phyloP scores from a whole-genome alignment of 1,284 basidiomycete species.

The Neolentinus lepideus region DNA sequence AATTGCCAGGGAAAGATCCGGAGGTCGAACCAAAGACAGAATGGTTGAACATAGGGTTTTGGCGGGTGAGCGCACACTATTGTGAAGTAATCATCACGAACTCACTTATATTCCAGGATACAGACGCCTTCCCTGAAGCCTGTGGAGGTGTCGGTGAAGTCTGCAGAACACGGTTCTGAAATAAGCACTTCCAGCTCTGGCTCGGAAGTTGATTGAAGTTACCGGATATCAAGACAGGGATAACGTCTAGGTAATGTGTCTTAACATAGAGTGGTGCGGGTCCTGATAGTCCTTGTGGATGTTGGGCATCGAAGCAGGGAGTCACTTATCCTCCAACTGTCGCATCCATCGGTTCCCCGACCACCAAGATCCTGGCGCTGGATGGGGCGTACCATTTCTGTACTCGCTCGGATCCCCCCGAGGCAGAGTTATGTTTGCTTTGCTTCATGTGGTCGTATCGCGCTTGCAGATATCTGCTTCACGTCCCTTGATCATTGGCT shows the following conservation, averaged over 20 bases:
- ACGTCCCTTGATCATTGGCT: constrained; percentile 9
- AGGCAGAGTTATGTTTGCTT: constrained; percentile 39
- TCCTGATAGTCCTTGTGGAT: constrained; percentile 19
- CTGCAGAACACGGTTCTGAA: not conserved
- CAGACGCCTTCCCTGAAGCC: constrained; percentile 47
- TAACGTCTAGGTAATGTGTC: constrained; percentile 40
- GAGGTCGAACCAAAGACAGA: constrained; percentile 40
- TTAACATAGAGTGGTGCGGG: not conserved
- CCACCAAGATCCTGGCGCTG: constrained; percentile 47
- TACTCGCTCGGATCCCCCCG: constrained; percentile 42
- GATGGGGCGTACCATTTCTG: constrained; percentile 72
- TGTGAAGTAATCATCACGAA: not conserved
- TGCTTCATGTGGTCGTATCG: constrained; percentile 43
- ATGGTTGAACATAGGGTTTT: constrained; percentile 66
- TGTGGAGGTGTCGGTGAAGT: constrained; percentile 38
- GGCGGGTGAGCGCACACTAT: constrained; percentile 35
- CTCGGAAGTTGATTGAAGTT: constrained; percentile 40
- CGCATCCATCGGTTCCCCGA: constrained; percentile 34
- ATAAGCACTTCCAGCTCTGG: constrained; percentile 41
- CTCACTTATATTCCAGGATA: constrained; percentile 27
- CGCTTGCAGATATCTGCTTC: constrained; percentile 61
- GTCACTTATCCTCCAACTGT: constrained; percentile 48
- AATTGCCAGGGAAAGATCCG: constrained; percentile 23
- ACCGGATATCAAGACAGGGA: constrained; percentile 32
- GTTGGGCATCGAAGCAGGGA: constrained; percentile 71